A percentile compares a stretch with the other conserved stretches of the same genome.
phyloP scores from a whole-genome alignment of 2,329 filamentous ascomycete genomes.

The Aureobasidium sp. region DNA sequence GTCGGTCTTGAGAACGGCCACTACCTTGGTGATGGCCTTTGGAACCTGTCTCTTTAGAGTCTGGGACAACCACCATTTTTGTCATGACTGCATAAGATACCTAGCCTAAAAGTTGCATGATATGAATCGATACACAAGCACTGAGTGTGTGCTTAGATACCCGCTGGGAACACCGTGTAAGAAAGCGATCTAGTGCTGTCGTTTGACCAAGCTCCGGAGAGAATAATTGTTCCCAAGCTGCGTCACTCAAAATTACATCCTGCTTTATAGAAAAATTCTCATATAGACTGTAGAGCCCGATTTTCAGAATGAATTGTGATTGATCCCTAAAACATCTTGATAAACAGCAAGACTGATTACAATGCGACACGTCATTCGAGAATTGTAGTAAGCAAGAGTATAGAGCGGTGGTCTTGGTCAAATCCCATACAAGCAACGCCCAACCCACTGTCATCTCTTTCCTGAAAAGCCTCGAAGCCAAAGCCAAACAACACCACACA shows the following conservation, averaged over 20 bases:
- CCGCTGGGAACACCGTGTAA: background rate
- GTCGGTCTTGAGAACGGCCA: constrained; percentile 90
- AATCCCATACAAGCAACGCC: constrained; percentile 1
- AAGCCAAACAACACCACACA: constrained; percentile 6
- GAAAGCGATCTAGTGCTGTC: background rate
- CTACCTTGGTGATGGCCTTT: constrained; percentile 89
- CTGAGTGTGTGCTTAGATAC: background rate
- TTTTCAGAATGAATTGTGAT: background rate
- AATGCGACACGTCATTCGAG: background rate
- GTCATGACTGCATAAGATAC: background rate
- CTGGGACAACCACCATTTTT: background rate
- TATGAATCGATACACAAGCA: background rate
- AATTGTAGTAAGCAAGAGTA: background rate
- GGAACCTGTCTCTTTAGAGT: constrained; percentile 55
- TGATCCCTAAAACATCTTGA: background rate
- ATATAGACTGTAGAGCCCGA: background rate
- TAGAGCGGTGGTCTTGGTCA: background rate
- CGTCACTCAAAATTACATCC: background rate
- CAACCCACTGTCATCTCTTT: constrained; percentile 9
- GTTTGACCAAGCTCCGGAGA: background rate
- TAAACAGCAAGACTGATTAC: no score
- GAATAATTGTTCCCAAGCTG: background rate
- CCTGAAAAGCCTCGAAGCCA: constrained; percentile 8
- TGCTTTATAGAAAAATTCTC: background rate
- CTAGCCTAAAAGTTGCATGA: constrained; percentile 11